A percentile compares a stretch with the other conserved stretches of the same genome.
Conservation (phyloP, 2,329 filamentous ascomycete genomes). For the Xylaria sp. region DNA sequence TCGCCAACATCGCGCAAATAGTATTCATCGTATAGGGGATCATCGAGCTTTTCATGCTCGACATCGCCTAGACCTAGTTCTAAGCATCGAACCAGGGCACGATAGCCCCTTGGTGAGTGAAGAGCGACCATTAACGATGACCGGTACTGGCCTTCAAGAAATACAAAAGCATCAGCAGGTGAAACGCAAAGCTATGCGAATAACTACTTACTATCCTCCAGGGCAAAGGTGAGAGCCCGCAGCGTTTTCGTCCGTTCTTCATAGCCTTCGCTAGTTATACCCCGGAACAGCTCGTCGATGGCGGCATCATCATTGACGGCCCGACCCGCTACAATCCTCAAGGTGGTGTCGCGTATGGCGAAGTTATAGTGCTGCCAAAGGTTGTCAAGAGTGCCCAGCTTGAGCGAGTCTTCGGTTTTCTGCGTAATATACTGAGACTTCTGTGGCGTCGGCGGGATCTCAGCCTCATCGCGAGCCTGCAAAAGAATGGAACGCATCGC, state of each 20-base stretch:
- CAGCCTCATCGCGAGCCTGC: conserved; percentile 57
- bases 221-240: conserved; percentile 51
- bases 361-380: conserved; percentile 66
- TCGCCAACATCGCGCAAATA: conserved; percentile 57
- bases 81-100: conserved; percentile 55
- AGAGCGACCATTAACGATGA: conserved; percentile 41
- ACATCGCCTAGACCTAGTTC: conserved; percentile 50
- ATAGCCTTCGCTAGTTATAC: conserved; percentile 55
- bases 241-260: conserved; percentile 54
- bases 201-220: conserved; percentile 40
- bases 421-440: conserved; percentile 70
- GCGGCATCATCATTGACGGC: conserved; percentile 54
- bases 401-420: conserved; percentile 67
- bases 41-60: conserved; percentile 46
- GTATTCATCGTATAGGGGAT: conserved; percentile 58
- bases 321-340: conserved; percentile 52
- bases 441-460: conserved; percentile 59
- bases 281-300: conserved; percentile 48
- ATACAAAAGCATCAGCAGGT: conserved; percentile 6
- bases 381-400: conserved; percentile 59
- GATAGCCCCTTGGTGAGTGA: conserved; percentile 47
- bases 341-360: conserved; percentile 64
- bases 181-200: neutral
- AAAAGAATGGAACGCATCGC: conserved; percentile 55
- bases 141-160: conserved; percentile 28